Conservation (phyloP, 2,329 filamentous ascomycete species). For the Fusarium acutatum region DNA sequence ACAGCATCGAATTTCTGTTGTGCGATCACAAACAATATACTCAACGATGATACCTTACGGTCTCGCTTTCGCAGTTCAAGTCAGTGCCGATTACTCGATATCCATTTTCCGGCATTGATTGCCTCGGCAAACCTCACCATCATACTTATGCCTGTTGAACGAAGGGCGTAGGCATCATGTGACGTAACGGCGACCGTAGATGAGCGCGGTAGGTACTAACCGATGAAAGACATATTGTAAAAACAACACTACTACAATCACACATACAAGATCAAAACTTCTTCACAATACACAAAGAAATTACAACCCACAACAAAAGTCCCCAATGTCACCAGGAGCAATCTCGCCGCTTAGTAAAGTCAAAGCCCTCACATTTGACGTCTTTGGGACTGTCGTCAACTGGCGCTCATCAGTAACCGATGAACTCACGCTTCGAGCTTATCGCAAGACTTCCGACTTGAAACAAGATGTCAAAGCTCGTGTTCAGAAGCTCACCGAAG, state of each 20-base stretch:
- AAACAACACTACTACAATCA: not conserved
- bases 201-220: not conserved
- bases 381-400: slow-evolving; percentile 83
- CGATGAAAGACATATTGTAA: not conserved
- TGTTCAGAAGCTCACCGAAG: slow-evolving; percentile 58
- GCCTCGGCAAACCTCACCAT: not conserved
- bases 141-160: not conserved
- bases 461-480: slow-evolving; percentile 56
- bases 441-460: slow-evolving; percentile 58
- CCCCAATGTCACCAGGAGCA: slow-evolving; percentile 38
- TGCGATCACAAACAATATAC: not conserved
- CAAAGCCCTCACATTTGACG: slow-evolving; percentile 75
- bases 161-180: slow-evolving; percentile 34
- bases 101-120: not conserved
- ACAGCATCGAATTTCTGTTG: not conserved
- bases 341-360: slow-evolving; percentile 45
- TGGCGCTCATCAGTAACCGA: slow-evolving; percentile 75
- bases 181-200: slow-evolving; percentile 2
- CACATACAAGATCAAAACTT: not conserved
- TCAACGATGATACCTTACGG: not conserved
- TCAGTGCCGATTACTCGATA: not conserved
- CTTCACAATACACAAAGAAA: not conserved
- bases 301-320: not conserved
- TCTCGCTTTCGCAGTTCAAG: not conserved
- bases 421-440: slow-evolving; percentile 62